Percentiles rank a stretch among this genome's conserved stretches.
Evolutionary conservation across 2,329 filamentous ascomycete genomes (phyloP).

Genomic region (Neodidymelliopsis sp.): DNA sequence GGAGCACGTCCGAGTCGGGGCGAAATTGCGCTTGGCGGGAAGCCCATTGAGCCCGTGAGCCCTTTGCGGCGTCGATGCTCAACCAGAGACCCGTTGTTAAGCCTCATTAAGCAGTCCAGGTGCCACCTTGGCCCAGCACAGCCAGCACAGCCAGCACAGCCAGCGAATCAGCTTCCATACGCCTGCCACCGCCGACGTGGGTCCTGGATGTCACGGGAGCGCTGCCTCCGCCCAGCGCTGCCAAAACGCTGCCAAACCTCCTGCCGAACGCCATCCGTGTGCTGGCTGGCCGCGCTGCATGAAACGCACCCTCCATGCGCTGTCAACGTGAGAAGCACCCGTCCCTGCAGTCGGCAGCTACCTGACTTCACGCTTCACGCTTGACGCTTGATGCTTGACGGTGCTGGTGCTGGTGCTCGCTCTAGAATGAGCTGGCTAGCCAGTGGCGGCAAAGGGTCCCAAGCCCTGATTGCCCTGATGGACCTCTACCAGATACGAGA

Average conservation of each 20-base stretch:
- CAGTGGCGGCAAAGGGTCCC: slow-evolving; percentile 16
- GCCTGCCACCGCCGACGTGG: slow-evolving; percentile 10
- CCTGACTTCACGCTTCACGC: too few species aligned
- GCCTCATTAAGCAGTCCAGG: slow-evolving; percentile 19
- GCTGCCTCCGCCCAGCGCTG: slow-evolving; percentile 6
- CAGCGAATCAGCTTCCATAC: too few species aligned
- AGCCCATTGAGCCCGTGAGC: too few species aligned
- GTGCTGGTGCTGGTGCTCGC: slow-evolving; percentile 11
- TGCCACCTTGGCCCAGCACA: slow-evolving; percentile 15
- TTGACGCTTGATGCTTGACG: too few species aligned
- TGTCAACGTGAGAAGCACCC: neutral
- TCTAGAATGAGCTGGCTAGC: neutral
- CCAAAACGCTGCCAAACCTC: too few species aligned
- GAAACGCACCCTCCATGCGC: neutral
- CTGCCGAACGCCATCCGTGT: slow-evolving; percentile 6
- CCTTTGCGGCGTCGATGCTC: slow-evolving; percentile 24
- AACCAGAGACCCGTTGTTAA: slow-evolving; percentile 19
- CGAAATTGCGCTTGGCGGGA: slow-evolving; percentile 38
- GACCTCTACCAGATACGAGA: neutral
- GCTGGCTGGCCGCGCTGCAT: slow-evolving; percentile 1
- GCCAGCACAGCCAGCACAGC: too few species aligned
- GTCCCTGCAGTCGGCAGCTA: neutral
- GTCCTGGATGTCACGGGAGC: slow-evolving; percentile 13
- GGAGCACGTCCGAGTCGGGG: slow-evolving; percentile 23
- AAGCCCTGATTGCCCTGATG: too few species aligned